Evolutionary conservation across 345 rosid species (phyloP).

Genomic region (Citrus sinensis): DNA sequence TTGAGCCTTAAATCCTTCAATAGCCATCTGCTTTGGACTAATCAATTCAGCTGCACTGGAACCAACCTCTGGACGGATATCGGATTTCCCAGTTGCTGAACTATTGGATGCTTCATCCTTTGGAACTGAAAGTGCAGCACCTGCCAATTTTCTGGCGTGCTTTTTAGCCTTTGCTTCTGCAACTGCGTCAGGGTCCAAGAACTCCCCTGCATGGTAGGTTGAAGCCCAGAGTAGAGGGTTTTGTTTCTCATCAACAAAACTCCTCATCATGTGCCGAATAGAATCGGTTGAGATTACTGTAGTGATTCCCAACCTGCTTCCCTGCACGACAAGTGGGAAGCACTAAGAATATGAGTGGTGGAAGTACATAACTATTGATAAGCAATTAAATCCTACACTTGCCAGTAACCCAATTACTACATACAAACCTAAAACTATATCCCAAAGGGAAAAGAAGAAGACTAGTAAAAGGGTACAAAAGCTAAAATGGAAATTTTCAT

Average conservation of each 20-base stretch:
- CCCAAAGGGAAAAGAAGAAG: not conserved
- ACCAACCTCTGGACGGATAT: conserved; percentile 28
- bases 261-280: conserved; percentile 98
- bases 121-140: conserved; percentile 31
- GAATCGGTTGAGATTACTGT: conserved; percentile 97
- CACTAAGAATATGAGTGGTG: not conserved
- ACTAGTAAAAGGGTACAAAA: conserved; percentile 7
- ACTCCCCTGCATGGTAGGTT: conserved; percentile 98
- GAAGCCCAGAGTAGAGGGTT: conserved; percentile 98
- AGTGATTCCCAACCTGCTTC: conserved; percentile 85
- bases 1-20: conserved; percentile 96
- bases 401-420: not conserved
- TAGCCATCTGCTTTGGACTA: conserved; percentile 89
- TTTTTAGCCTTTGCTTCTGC: conserved; percentile 87
- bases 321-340: conserved; percentile 31
- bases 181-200: conserved; percentile 85
- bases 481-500: not conserved
- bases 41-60: conserved; percentile 41
- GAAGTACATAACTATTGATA: not conserved
- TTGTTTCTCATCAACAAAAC: conserved; percentile 86
- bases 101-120: conserved; percentile 42
- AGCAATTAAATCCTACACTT: not conserved
- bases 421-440: not conserved
- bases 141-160: conserved; percentile 64
- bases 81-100: conserved; percentile 44